Conservation (phyloP, 805 yeast species). For the Wickerhamomyces bisporus region DNA sequence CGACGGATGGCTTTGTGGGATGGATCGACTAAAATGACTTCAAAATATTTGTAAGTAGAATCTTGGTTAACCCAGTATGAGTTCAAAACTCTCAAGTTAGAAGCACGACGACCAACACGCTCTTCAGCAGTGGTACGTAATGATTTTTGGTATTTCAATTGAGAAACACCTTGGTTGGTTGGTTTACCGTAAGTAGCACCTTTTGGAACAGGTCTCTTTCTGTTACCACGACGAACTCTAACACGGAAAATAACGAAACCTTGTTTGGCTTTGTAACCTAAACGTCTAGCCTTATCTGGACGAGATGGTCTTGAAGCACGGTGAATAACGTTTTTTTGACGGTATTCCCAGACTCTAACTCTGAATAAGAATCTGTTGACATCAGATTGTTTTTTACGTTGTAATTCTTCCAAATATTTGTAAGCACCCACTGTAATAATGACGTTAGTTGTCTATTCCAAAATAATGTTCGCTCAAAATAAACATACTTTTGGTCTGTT, state of each 20-base stretch:
- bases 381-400: constrained; percentile 99
- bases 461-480: not conserved
- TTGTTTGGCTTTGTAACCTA: constrained; percentile 99
- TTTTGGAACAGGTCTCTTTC: constrained; percentile 99
- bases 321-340: constrained; percentile 98
- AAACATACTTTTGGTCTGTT: not conserved
- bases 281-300: constrained; percentile 99
- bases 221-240: constrained; percentile 99
- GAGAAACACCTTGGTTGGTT: constrained; percentile 99
- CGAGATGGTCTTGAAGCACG: constrained; percentile 98
- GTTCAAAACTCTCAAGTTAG: constrained; percentile 99
- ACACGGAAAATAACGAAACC: constrained; percentile 98
- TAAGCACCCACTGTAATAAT: constrained; percentile 87
- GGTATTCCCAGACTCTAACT: constrained; percentile 99
- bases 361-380: constrained; percentile 97
- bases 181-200: constrained; percentile 99
- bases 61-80: constrained; percentile 99
- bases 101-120: constrained; percentile 98
- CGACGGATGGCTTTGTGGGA: constrained; percentile 98
- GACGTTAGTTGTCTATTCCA: constrained; percentile 10
- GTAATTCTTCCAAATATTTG: constrained; percentile 98
- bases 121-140: constrained; percentile 98
- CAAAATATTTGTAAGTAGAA: constrained; percentile 98
- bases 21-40: constrained; percentile 97
- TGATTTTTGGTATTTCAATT: constrained; percentile 98